phyloP scores from a whole-genome alignment of 2,329 filamentous ascomycete genomes.

The Tetracladium maxilliforme region DNA sequence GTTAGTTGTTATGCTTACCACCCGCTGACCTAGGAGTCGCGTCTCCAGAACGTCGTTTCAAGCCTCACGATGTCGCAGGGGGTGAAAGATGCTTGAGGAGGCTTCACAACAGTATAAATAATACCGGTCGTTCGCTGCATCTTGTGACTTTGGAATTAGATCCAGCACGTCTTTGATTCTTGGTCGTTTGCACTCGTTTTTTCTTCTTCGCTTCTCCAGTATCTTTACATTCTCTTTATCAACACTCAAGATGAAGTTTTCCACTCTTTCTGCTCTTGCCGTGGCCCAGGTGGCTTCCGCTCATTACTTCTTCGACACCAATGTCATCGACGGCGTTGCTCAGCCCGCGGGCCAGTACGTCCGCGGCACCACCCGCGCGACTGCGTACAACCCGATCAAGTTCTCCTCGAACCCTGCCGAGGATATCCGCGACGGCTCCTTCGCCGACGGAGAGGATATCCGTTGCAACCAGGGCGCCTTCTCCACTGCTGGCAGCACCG shows the following conservation, averaged over 20 bases:
- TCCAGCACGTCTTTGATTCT: too few relatives aligned
- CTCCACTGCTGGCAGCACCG: constrained; percentile 3
- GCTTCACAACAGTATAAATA: too few relatives aligned
- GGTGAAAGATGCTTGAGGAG: too few relatives aligned
- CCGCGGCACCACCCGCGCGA: constrained; percentile 11
- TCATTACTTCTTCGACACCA: constrained; percentile 15
- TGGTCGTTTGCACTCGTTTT: too few relatives aligned
- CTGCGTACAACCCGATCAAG: constrained; percentile 13
- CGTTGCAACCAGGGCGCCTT: constrained; percentile 15
- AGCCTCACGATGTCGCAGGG: too few relatives aligned
- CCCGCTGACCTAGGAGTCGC: too few relatives aligned
- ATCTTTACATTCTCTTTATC: too few relatives aligned
- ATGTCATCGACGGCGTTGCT: constrained; percentile 9
- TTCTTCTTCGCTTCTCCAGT: too few relatives aligned
- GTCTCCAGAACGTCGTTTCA: too few relatives aligned
- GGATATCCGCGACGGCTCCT: constrained; percentile 10
- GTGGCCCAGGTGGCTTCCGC: constrained; percentile 11
- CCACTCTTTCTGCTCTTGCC: constrained; percentile 5
- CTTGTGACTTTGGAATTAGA: too few relatives aligned
- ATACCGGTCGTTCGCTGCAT: too few relatives aligned
- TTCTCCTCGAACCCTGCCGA: constrained; percentile 11
- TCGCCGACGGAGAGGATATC: constrained; percentile 10
- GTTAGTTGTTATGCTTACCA: too few relatives aligned
- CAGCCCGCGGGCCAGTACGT: constrained; percentile 9
- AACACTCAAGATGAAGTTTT: constrained; percentile 8